Evolutionary conservation across 306 rosid species (phyloP).

Genomic region (Astragalus glycyphyllos): DNA sequence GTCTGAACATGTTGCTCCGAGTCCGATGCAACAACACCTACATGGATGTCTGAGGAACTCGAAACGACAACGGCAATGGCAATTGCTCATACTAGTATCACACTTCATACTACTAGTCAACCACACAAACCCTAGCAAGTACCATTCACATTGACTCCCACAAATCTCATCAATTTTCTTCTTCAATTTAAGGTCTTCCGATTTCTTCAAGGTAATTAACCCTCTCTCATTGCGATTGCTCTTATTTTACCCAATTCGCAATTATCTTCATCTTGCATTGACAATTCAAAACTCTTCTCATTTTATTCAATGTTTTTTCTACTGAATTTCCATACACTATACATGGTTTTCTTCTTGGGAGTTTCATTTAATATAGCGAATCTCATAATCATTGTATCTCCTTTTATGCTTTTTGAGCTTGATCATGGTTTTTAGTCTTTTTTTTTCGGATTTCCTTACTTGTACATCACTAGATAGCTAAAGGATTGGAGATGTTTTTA

Average conservation of each 20-base stretch:
- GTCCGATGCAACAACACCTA: neutral
- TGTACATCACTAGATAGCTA: neutral
- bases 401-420: neutral
- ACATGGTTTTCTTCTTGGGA: neutral
- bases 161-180: constrained; percentile 6
- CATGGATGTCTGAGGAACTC: neutral
- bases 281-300: neutral
- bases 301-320: neutral
- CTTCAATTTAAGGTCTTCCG: neutral
- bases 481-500: neutral
- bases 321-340: constrained; percentile 8
- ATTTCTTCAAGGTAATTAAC: neutral
- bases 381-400: neutral
- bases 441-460: constrained; percentile 1
- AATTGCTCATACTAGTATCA: neutral
- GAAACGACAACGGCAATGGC: neutral
- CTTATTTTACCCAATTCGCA: neutral
- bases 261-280: constrained; percentile 13
- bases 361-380: neutral
- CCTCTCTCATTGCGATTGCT: neutral
- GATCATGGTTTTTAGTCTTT: neutral
- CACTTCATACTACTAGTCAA: neutral
- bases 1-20: neutral
- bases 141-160: neutral
- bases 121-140: constrained; percentile 17